Conservation (phyloP, 192 early-diverging fungal species). For the Thoreauomyces humboldtii region DNA sequence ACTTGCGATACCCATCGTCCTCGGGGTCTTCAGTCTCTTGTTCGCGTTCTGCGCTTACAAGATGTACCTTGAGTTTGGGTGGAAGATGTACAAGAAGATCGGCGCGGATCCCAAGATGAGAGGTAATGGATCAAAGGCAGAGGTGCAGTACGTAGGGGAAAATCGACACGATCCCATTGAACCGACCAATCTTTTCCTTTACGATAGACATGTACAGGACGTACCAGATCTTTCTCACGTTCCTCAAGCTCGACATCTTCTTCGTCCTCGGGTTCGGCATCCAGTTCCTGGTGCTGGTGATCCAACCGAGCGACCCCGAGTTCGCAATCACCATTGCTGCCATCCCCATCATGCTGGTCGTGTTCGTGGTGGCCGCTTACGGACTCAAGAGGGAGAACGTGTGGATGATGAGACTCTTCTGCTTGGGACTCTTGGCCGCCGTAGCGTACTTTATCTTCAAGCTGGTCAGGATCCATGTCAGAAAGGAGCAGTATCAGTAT, state of each 20-base stretch:
- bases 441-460: constrained; percentile 71
- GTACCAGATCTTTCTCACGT: constrained; percentile 75
- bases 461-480: constrained; percentile 54
- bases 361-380: constrained; percentile 63
- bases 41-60: constrained; percentile 37
- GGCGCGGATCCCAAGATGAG: constrained; percentile 52
- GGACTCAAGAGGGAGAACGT: constrained; percentile 66
- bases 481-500: constrained; percentile 32
- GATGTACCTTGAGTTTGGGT: constrained; percentile 53
- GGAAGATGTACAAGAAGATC: constrained; percentile 55
- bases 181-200: neutral
- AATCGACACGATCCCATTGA: neutral
- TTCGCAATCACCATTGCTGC: constrained; percentile 51
- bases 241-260: constrained; percentile 80
- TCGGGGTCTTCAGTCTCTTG: constrained; percentile 49
- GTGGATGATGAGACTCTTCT: constrained; percentile 52
- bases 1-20: constrained; percentile 56
- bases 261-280: constrained; percentile 74
- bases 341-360: constrained; percentile 55
- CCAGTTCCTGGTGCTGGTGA: constrained; percentile 65
- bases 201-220: constrained; percentile 36
- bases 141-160: too few species aligned
- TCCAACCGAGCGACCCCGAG: constrained; percentile 37
- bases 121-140: constrained; percentile 20
- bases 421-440: constrained; percentile 54